These are phyloP conservation scores for Tagetes patula DNA, from an alignment of 129 eudicot species.

Conservation along the genomic window DNA sequence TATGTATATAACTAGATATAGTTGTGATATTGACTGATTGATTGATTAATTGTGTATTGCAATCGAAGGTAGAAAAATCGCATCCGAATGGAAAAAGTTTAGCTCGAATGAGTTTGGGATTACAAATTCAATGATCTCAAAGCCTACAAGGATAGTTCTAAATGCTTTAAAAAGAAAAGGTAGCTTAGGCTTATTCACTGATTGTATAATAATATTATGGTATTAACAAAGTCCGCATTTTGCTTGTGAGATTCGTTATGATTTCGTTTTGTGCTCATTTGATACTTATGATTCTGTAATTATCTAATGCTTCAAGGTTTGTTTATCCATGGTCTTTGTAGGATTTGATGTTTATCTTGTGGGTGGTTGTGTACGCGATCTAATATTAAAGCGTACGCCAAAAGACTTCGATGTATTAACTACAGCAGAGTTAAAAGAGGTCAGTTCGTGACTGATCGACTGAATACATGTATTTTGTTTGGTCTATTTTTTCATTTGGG, in stretches of 20 bases:
- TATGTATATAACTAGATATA: neutral
- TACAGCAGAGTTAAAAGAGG: conserved; percentile 79
- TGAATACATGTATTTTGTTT: conserved; percentile 4
- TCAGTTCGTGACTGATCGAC: conserved; percentile 32
- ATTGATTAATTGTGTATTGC: neutral
- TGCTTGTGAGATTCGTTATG: conserved; percentile 2
- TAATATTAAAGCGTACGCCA: conserved; percentile 66
- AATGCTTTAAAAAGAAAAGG: conserved; percentile 68
- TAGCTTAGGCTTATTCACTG: neutral
- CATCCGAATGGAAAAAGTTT: conserved; percentile 55
- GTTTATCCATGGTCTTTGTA: conserved; percentile 8
- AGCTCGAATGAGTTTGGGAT: conserved; percentile 75
- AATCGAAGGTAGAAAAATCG: conserved; percentile 32
- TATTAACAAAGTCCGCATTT: neutral
- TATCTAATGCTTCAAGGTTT: conserved; percentile 1
- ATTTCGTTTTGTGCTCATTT: neutral
- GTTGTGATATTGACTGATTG: neutral
- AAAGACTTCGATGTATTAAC: conserved; percentile 83
- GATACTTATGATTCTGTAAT: neutral
- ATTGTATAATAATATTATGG: neutral
- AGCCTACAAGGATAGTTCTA: conserved; percentile 59
- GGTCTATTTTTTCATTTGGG: neutral
- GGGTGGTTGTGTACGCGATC: conserved; percentile 91
- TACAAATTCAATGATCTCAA: conserved; percentile 49
- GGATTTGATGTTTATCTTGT: conserved; percentile 90